Evolutionary conservation across 129 eudicot species (phyloP).

Genomic region (Tagetes erecta): DNA sequence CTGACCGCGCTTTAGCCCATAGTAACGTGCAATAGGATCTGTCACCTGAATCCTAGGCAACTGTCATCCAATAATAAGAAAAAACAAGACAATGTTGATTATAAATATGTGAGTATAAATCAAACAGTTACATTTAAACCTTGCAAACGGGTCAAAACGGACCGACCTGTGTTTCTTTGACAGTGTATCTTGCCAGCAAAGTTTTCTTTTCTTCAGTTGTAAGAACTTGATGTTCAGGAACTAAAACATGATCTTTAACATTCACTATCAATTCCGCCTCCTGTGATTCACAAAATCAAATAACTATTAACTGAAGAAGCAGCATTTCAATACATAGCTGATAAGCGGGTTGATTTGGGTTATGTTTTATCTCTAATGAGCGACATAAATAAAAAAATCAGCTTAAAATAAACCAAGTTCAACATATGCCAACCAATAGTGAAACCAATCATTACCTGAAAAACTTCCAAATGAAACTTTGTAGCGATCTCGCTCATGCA

Average conservation of each 20-base stretch:
- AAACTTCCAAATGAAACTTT: conserved; percentile 75
- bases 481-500: conserved; percentile 66
- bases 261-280: conserved; percentile 80
- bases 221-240: conserved; percentile 73
- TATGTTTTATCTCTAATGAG: not conserved
- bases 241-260: conserved; percentile 65
- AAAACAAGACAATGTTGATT: not conserved
- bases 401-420: not conserved
- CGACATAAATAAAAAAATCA: not conserved
- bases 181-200: conserved; percentile 75
- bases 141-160: not conserved
- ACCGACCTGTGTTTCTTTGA: conserved; percentile 77
- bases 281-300: conserved; percentile 28
- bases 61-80: conserved; percentile 36
- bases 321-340: not conserved
- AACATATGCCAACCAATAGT: not conserved
- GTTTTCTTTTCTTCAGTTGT: conserved; percentile 74
- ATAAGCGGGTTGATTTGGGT: not conserved
- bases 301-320: not conserved
- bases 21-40: conserved; percentile 80
- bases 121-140: not conserved
- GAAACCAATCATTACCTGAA: conserved; percentile 53
- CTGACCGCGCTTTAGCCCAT: conserved; percentile 75
- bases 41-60: conserved; percentile 72
- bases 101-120: not conserved